Evolutionary conservation across 345 rosid genomes (phyloP).

Genomic region (Aquilaria malaccensis): DNA sequence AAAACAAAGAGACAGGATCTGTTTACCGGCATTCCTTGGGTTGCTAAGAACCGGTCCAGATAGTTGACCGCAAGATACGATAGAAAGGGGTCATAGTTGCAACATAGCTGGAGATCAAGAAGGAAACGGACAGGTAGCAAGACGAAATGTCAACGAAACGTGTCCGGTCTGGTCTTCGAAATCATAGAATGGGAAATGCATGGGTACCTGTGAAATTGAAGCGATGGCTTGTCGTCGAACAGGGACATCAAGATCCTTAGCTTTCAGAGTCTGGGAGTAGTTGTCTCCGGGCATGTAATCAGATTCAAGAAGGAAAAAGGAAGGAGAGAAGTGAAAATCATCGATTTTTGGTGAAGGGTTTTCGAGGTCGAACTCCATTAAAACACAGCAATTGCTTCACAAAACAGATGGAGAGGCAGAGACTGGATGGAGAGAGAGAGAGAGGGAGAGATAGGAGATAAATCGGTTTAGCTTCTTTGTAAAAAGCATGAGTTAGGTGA

Average conservation of each 20-base stretch:
- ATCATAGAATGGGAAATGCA: no score
- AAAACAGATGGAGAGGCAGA: slow-evolving; percentile 2
- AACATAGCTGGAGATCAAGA: slow-evolving; percentile 28
- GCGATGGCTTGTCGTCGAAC: slow-evolving; percentile 40
- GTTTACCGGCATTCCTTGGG: slow-evolving; percentile 51
- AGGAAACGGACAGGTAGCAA: not conserved
- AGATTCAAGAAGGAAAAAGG: slow-evolving; percentile 50
- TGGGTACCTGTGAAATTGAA: slow-evolving; percentile 37
- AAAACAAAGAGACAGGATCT: not conserved
- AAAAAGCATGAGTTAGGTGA: not conserved
- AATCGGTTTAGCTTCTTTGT: not conserved
- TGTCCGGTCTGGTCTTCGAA: no score
- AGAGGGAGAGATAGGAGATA: not conserved
- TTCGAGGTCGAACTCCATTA: slow-evolving; percentile 77
- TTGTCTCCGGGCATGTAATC: slow-evolving; percentile 57
- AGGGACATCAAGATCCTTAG: slow-evolving; percentile 28
- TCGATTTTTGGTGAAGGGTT: slow-evolving; percentile 40
- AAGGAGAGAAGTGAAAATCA: slow-evolving; percentile 16
- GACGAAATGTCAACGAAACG: no score
- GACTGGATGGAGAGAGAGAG: slow-evolving; percentile 4
- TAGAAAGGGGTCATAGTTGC: slow-evolving; percentile 32
- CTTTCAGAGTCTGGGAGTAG: slow-evolving; percentile 31
- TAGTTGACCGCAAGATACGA: slow-evolving; percentile 76
- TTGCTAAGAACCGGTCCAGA: slow-evolving; percentile 71
- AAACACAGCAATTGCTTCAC: slow-evolving; percentile 3